These are phyloP conservation scores for Craspedostauros australis DNA, from an alignment of 108 stramenopile species.

Conservation along the genomic window DNA sequence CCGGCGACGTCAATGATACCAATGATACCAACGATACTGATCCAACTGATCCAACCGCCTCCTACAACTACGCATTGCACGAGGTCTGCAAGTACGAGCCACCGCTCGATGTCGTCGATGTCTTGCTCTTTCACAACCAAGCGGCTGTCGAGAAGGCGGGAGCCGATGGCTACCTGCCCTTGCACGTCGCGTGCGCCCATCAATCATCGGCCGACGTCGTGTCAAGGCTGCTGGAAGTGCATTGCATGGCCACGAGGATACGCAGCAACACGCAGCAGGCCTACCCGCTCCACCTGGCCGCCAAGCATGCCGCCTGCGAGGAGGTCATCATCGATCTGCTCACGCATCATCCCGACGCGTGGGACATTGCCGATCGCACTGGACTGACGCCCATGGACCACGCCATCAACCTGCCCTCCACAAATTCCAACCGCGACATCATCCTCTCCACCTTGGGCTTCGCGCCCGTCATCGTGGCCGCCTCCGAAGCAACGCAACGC, in stretches of 20 bases:
- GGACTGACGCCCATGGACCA: slow-evolving; percentile 20
- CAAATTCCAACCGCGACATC: slow-evolving; percentile 2
- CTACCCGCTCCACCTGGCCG: slow-evolving; percentile 23
- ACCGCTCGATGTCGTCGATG: slow-evolving; percentile 10
- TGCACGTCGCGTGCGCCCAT: slow-evolving; percentile 22
- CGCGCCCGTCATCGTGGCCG: slow-evolving; percentile 21
- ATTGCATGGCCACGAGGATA: slow-evolving; percentile 8
- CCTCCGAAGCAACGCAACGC: slow-evolving; percentile 12
- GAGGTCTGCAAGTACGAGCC: slow-evolving; percentile 6
- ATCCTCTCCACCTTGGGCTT: slow-evolving; percentile 11
- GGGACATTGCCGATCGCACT: slow-evolving; percentile 7
- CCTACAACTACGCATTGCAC: slow-evolving; percentile 12
- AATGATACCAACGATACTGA: no score
- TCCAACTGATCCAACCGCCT: no score
- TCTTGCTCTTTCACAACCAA: slow-evolving; percentile 5
- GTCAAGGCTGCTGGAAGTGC: slow-evolving; percentile 4
- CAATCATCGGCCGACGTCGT: slow-evolving; percentile 10
- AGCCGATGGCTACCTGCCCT: slow-evolving; percentile 18
- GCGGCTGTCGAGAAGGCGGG: slow-evolving; percentile 3
- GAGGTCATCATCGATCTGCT: slow-evolving; percentile 16
- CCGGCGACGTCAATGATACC: no score
- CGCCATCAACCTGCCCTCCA: slow-evolving; percentile 1
- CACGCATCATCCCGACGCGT: slow-evolving; percentile 17
- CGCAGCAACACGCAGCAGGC: slow-evolving; percentile 3
- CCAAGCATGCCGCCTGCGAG: slow-evolving; percentile 1